phyloP scores from a whole-genome alignment of 495 filamentous ascomycete species.

The Xylaria cubensis region DNA sequence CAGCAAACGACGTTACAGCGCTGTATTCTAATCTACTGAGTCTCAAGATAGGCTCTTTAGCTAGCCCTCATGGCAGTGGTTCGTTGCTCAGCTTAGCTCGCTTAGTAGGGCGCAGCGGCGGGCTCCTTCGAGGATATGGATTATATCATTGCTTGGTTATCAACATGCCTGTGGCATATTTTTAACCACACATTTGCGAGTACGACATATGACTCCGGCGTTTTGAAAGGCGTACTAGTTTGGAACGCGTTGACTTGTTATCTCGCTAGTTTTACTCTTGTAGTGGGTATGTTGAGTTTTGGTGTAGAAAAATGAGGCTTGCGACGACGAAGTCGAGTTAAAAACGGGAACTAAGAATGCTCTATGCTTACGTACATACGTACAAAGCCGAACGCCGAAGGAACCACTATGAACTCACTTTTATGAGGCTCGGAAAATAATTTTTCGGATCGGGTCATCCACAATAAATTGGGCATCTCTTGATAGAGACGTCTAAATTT shows the following conservation, averaged over 20 bases:
- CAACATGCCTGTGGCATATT: neutral
- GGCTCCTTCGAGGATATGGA: neutral
- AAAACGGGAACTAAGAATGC: neutral
- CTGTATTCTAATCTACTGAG: neutral
- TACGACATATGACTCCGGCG: neutral
- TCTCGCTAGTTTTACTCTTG: neutral
- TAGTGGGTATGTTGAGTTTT: neutral
- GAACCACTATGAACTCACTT: neutral
- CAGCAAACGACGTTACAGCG: neutral
- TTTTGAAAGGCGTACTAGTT: neutral
- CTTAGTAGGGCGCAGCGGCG: neutral
- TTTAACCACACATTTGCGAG: neutral
- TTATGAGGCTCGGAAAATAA: neutral
- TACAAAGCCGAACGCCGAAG: neutral
- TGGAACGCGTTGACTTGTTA: neutral
- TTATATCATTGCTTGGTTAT: neutral
- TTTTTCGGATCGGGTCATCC: neutral
- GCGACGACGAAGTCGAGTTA: neutral
- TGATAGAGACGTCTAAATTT: neutral
- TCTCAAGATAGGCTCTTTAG: neutral
- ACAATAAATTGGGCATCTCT: neutral
- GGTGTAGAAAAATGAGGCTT: neutral
- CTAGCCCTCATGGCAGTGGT: neutral
- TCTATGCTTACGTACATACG: neutral
- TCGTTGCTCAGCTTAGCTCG: neutral